Evolutionary conservation across 2,329 filamentous ascomycete species (phyloP).

Genomic region (Trichoderma sp.): DNA sequence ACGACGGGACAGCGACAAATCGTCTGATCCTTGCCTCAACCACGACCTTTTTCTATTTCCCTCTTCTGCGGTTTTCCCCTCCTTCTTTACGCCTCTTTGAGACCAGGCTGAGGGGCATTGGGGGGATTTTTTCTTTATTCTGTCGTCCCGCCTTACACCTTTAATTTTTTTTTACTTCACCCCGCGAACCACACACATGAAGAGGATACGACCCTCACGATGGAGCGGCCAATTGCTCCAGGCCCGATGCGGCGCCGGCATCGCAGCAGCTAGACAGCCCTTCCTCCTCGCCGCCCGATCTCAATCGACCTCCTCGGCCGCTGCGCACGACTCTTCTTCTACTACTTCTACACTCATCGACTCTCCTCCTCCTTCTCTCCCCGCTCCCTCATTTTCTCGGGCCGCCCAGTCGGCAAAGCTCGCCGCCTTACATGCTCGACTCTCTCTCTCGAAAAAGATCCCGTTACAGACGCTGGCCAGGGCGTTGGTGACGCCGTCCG

Average conservation of each 20-base stretch:
- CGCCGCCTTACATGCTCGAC: slow-evolving; percentile 85
- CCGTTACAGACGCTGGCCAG: slow-evolving; percentile 85
- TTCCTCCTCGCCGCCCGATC: slow-evolving; percentile 31
- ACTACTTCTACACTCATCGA: slow-evolving; percentile 24
- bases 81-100: neutral
- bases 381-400: slow-evolving; percentile 69
- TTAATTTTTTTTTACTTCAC: neutral
- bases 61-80: neutral
- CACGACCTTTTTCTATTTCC: neutral
- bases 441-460: slow-evolving; percentile 77
- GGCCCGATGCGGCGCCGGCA: slow-evolving; percentile 34
- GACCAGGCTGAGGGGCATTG: slow-evolving; percentile 7
- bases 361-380: slow-evolving; percentile 46
- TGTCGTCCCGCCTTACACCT: neutral
- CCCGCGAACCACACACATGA: slow-evolving; percentile 40
- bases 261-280: slow-evolving; percentile 29
- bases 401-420: slow-evolving; percentile 82
- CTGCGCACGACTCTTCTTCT: slow-evolving; percentile 27
- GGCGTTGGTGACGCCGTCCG: slow-evolving; percentile 81
- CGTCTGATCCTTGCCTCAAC: slow-evolving; percentile 9
- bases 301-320: slow-evolving; percentile 39
- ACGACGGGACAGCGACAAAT: neutral
- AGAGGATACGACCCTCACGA: slow-evolving; percentile 45
- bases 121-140: slow-evolving; percentile 11
- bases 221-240: slow-evolving; percentile 45